Percentiles rank a stretch among this genome's conserved stretches.
Evolutionary conservation across 225 moss, liverwort and hornwort genomes (phyloP).

Genomic region (Climacium dendroides): DNA sequence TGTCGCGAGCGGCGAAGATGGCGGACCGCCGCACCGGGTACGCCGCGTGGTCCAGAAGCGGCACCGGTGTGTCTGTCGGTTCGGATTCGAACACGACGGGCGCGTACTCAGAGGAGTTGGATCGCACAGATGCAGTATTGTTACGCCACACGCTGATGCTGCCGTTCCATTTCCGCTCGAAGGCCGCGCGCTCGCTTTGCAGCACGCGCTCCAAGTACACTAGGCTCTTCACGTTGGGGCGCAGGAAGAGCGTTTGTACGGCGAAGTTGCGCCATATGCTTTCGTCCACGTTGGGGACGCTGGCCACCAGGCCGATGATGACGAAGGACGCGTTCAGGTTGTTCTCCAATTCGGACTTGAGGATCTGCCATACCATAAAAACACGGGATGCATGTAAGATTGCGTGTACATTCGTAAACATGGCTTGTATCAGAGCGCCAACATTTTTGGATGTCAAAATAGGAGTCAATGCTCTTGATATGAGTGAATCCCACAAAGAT

Average conservation of each 20-base stretch:
- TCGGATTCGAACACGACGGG: conserved; percentile 40
- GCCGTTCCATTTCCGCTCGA: conserved; percentile 37
- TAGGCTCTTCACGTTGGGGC: conserved; percentile 40
- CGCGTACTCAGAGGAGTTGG: conserved; percentile 49
- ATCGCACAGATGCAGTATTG: background rate
- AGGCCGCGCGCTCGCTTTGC: conserved; percentile 35
- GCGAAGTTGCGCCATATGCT: conserved; percentile 40
- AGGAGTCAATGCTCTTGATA: background rate
- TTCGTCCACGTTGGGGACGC: conserved; percentile 12
- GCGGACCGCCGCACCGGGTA: conserved; percentile 13
- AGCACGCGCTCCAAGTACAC: conserved; percentile 49
- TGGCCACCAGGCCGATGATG: conserved; percentile 52
- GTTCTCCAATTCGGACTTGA: conserved; percentile 65
- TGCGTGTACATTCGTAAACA: background rate
- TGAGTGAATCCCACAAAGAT: background rate
- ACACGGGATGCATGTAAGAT: background rate
- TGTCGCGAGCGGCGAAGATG: conserved; percentile 30
- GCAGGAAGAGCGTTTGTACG: conserved; percentile 23
- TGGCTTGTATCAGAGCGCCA: background rate
- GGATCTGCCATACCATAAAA: conserved; percentile 9
- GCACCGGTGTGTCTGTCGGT: background rate
- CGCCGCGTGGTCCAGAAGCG: conserved; percentile 21
- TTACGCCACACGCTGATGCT: conserved; percentile 12
- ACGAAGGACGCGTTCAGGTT: conserved; percentile 77
- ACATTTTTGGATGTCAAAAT: background rate